phyloP scores from a whole-genome alignment of 2,329 filamentous ascomycete species.

The Fusarium musae region DNA sequence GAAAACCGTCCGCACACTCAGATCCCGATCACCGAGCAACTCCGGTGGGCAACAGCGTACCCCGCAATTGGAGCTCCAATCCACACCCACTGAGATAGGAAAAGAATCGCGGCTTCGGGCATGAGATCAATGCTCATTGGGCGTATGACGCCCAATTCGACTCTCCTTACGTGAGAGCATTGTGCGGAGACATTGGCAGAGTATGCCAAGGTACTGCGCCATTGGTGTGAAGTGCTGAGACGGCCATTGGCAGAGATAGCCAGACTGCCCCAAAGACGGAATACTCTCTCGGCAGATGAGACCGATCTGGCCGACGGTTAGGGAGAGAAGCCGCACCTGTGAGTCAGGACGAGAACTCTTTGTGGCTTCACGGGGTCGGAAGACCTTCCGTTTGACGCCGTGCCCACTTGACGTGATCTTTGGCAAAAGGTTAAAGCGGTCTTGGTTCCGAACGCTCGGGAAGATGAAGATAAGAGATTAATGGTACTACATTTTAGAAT shows the following conservation, averaged over 20 bases:
- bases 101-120: constrained; percentile 34
- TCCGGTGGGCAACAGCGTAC: constrained; percentile 39
- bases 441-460: constrained; percentile 4
- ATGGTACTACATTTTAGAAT: neutral
- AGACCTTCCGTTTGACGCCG: constrained; percentile 28
- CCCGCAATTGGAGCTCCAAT: constrained; percentile 45
- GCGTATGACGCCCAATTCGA: constrained; percentile 1
- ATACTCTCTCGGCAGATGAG: constrained; percentile 38
- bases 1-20: constrained; percentile 30
- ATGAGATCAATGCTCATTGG: constrained; percentile 30
- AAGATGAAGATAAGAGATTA: constrained; percentile 20
- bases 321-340: constrained; percentile 17
- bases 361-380: constrained; percentile 25
- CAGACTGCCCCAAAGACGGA: constrained; percentile 19
- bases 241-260: constrained; percentile 23
- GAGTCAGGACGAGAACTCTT: constrained; percentile 25
- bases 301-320: constrained; percentile 31
- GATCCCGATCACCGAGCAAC: constrained; percentile 47
- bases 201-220: constrained; percentile 37
- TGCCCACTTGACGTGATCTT: constrained; percentile 30
- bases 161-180: constrained; percentile 24
- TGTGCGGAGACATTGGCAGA: constrained; percentile 26
- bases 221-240: constrained; percentile 38
- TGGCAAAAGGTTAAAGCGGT: constrained; percentile 11
- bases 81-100: constrained; percentile 41